Base-by-base conservation (phyloP, 2,329 filamentous ascomycete species). In the Sarocladium strictum region DNA sequence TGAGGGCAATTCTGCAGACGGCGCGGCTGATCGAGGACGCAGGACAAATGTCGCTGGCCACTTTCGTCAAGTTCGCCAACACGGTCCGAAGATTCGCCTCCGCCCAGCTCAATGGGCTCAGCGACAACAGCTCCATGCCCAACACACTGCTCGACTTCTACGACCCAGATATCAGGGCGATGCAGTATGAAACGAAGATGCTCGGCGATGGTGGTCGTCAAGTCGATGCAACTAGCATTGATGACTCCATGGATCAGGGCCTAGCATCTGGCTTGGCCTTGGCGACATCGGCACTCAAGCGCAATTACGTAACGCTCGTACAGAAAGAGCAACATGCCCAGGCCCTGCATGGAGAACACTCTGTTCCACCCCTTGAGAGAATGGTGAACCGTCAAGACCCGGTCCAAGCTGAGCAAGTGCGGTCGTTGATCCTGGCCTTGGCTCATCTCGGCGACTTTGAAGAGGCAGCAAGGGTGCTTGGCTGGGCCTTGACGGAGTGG, bases 371-470 rank as follows among this genome's bases (percentile, higher is more conserved):
- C 6, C 58, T 71, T n/a, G 69, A 71, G 10, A 59, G 61, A 10
- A 66, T 72, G 64, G 60, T 62, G 38, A 61, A 61, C 26, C 63
- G 70, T 7, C 60, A 57, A 53, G 70, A 72, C 55, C 63, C 65
- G 2, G 64, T 69, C 37, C 59, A 62, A 55, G 67, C 65, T 5
- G 60, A 63, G 83, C 59, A 69, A 14, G 67, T 62, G 1, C 81
- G 87, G 60, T 71, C 73, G 2, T 87, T 88, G 63, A 76, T 90
- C 64, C 76, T 84, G 47, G 76, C 81, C 1, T 70, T 90, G 21
- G 86, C 80, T 1, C 76, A 79, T 53, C 66, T 83, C n/a, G 78
- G 77, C 33, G 82, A 89, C 59, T 73, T 75, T 50, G 69, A 77
- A 2, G 81, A 78, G 51, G 81, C 90, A 64, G 73, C 78, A 4